Evolutionary conservation across 495 filamentous ascomycete species (phyloP).

Genomic region (Aspergillus diversus): DNA sequence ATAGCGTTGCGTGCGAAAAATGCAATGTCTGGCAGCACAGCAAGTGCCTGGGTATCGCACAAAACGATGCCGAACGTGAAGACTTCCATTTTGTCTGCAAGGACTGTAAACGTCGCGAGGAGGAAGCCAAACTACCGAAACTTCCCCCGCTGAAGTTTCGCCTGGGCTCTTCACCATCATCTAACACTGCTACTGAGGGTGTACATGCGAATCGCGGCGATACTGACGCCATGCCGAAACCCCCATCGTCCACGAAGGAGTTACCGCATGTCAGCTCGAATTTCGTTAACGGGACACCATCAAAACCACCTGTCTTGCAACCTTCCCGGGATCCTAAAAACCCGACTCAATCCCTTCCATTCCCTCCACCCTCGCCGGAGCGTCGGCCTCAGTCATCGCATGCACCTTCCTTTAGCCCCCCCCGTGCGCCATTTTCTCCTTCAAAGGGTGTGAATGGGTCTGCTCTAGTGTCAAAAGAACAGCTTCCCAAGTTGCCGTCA

Average conservation of each 20-base stretch:
- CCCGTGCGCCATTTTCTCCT: slow-evolving; percentile 43
- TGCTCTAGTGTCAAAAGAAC: slow-evolving; percentile 30
- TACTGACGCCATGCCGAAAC: slow-evolving; percentile 4
- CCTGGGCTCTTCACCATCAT: slow-evolving; percentile 57
- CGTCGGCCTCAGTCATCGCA: slow-evolving; percentile 38
- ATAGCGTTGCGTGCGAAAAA: slow-evolving; percentile 91
- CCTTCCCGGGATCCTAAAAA: slow-evolving; percentile 30
- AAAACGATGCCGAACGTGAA: slow-evolving; percentile 77
- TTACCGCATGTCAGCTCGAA: slow-evolving; percentile 26
- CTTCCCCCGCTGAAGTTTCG: slow-evolving; percentile 71
- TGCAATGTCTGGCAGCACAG: slow-evolving; percentile 98
- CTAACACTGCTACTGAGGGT: slow-evolving; percentile 31
- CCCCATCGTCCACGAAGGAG: slow-evolving; percentile 39
- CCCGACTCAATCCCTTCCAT: slow-evolving; percentile 33
- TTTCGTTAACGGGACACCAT: slow-evolving; percentile 26
- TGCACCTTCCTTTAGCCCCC: slow-evolving; percentile 36
- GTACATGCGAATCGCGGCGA: slow-evolving; percentile 27
- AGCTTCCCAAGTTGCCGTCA: slow-evolving; percentile 36
- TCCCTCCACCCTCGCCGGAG: slow-evolving; percentile 45
- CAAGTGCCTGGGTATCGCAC: slow-evolving; percentile 79
- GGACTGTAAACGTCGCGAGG: slow-evolving; percentile 70
- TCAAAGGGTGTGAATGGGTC: slow-evolving; percentile 39
- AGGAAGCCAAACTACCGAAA: slow-evolving; percentile 67
- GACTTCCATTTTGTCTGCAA: slow-evolving; percentile 89
- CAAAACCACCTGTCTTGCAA: slow-evolving; percentile 19